Evolutionary conservation across 2,329 filamentous ascomycete species (phyloP).

Genomic region (Elsinoe australis): DNA sequence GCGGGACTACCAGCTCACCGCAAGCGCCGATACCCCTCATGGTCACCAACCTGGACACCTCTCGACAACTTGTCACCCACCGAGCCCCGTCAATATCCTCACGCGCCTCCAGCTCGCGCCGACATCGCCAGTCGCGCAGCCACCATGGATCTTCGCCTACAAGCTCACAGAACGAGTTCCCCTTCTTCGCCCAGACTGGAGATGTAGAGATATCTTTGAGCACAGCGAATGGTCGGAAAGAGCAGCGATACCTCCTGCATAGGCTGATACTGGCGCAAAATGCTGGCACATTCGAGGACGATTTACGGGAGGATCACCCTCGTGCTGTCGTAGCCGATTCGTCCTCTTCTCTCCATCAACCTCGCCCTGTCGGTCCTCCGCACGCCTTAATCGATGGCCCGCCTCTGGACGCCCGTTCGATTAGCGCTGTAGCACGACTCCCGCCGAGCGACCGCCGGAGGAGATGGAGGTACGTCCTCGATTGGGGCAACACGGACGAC

Average conservation of each 20-base stretch:
- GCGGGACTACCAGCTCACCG: not conserved
- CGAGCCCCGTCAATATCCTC: constrained; percentile 58
- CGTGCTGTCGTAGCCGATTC: not conserved
- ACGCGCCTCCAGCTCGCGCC: constrained; percentile 48
- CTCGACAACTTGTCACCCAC: constrained; percentile 32
- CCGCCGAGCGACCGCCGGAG: constrained; percentile 35
- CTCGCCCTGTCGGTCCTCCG: constrained; percentile 2
- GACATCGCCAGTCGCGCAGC: constrained; percentile 72
- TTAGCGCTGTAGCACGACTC: constrained; percentile 22
- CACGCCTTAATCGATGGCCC: constrained; percentile 7
- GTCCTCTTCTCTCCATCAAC: constrained; percentile 8
- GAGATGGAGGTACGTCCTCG: constrained; percentile 82
- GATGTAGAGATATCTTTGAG: constrained; percentile 83
- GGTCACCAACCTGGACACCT: constrained; percentile 59
- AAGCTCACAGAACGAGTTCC: constrained; percentile 65
- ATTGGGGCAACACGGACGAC: constrained; percentile 59
- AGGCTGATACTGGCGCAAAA: constrained; percentile 79
- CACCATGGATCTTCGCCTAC: constrained; percentile 54
- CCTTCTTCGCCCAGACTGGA: constrained; percentile 79
- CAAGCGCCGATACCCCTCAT: constrained; percentile 33
- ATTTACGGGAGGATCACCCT: constrained; percentile 49
- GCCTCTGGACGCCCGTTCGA: constrained; percentile 24
- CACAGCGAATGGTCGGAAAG: constrained; percentile 53
- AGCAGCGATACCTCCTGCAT: constrained; percentile 82
- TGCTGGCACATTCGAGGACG: constrained; percentile 88